Evolutionary conservation across 2,329 filamentous ascomycete species (phyloP), one percentile per base, ranked within the genome.

Genomic region (Leptographium radiaticola): DNA sequence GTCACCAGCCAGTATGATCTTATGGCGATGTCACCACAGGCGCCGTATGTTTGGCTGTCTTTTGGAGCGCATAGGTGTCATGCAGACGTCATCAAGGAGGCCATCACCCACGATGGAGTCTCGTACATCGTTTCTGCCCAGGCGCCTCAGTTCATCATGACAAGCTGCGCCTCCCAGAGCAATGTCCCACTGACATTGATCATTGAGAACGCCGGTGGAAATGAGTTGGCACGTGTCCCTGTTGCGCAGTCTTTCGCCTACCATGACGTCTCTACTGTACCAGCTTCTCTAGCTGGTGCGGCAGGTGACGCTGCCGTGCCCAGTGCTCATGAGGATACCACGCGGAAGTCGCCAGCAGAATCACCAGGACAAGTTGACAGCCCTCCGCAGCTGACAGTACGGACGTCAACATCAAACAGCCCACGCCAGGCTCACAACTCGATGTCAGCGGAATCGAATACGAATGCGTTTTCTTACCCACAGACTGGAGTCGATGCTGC

Each of bases 1-100:
- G 78, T 95, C 34, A 81, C 83, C 52, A 84, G 86, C 45, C 77
- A 83, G 56, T 87, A 87, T 70, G 85, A 95, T 63, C 70, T 95
- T 56, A 68, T 75, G 58, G 64, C 69, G 55, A 77, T 83, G 67
- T 76, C 74, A 36, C 75, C 75, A 55, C 76, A 72, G 44, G 64
- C 71, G 53, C 72, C 76, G 2, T 74, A 74, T 51, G 82, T 87
- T 62, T 83, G 71, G 59, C 68, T 95, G 53, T 77, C 83, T 48
- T 94, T 95, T 67, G 89, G 88, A n/a, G 75, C 78, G n/a, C 80
- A 86, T 62, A 83, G 83, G 66, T 85, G 83, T 66, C 74, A 80
- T 53, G 83, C 83, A 55, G 76, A 83, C 54, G 74, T 89, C 30
- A 75, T 79, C 47, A 83, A 84, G 64, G 59, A 60, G 34, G 51